Conservation (phyloP, 1,139 yeast species). For the Debaryomycetaceae sp. region DNA sequence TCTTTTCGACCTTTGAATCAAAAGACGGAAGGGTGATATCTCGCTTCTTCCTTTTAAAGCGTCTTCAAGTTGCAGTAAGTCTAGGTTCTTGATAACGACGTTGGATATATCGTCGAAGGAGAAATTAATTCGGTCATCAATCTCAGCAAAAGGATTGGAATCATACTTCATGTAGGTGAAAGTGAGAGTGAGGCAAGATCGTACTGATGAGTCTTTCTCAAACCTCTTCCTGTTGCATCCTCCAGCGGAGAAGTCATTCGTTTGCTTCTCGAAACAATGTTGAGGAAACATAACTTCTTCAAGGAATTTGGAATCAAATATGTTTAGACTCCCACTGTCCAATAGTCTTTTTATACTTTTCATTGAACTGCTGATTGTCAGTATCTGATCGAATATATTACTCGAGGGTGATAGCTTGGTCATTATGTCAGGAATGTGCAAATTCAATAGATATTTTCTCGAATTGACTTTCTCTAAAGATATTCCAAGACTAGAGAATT, state of each 20-base stretch:
- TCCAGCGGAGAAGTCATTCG: conserved; percentile 12
- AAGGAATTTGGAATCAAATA: conserved; percentile 11
- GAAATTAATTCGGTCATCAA: conserved; percentile 20
- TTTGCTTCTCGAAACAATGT: conserved; percentile 7
- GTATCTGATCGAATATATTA: conserved; percentile 16
- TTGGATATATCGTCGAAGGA: conserved; percentile 27
- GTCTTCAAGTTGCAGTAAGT: conserved; percentile 19
- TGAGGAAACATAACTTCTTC: conserved; percentile 12
- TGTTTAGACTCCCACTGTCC: conserved; percentile 7
- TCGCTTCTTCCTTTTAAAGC: conserved; percentile 27
- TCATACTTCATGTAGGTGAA: conserved; percentile 33
- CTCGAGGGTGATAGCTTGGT: conserved; percentile 29
- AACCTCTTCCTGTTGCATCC: conserved; percentile 5
- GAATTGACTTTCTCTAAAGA: conserved; percentile 33
- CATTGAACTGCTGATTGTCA: conserved; percentile 9
- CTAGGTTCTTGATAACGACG: conserved; percentile 21
- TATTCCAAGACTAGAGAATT: conserved; percentile 18
- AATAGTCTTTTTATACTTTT: conserved; percentile 8
- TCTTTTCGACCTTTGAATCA: conserved; percentile 10
- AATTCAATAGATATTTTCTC: conserved; percentile 27
- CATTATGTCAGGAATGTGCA: conserved; percentile 46
- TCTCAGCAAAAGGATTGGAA: conserved; percentile 28
- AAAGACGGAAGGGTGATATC: conserved; percentile 28
- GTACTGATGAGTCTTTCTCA: neutral
- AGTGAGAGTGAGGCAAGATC: conserved; percentile 35